A percentile compares a stretch with the other conserved stretches of the same genome.
Conservation (phyloP, 345 rosid species). For the Salix suchowensis region DNA sequence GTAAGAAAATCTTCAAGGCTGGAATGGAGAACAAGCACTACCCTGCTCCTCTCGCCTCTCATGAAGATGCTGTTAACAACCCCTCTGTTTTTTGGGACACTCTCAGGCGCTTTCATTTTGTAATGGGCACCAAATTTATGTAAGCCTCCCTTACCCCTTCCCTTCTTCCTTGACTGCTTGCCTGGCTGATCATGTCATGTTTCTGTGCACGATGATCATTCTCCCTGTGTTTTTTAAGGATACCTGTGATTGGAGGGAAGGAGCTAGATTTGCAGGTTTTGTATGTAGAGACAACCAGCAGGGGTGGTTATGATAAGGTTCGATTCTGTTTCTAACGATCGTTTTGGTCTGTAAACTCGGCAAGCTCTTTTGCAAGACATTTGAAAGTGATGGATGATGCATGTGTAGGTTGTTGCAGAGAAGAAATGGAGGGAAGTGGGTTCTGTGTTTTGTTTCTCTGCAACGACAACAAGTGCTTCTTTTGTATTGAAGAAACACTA, state of each 20-base stretch:
- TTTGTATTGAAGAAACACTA: conserved; percentile 89
- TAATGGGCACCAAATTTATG: conserved; percentile 80
- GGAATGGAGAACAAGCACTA: conserved; percentile 37
- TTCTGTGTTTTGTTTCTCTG: conserved; percentile 69
- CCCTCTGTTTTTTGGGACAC: conserved; percentile 72
- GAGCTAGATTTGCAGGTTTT: conserved; percentile 90
- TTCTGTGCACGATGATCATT: not conserved
- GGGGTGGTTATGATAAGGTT: conserved; percentile 94
- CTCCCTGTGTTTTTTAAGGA: conserved; percentile 40
- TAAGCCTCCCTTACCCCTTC: conserved; percentile 20
- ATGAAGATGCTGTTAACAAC: conserved; percentile 49
- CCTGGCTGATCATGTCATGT: not conserved
- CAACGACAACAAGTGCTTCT: conserved; percentile 96
- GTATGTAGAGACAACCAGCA: conserved; percentile 74
- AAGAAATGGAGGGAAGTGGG: conserved; percentile 99
- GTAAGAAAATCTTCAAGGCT: conserved; percentile 19
- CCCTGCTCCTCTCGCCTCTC: conserved; percentile 61
- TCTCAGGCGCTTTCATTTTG: conserved; percentile 76
- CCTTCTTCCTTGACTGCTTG: not conserved
- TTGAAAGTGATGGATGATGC: not conserved
- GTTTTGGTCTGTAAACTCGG: too few species aligned
- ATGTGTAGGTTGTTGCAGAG: conserved; percentile 73
- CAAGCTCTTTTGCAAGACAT: too few species aligned
- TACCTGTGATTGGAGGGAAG: conserved; percentile 97
- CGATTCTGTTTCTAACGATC: not conserved